These are phyloP conservation scores for Aspergillus alliaceus DNA, from an alignment of 2,329 filamentous ascomycete genomes.

Conservation along the genomic window DNA sequence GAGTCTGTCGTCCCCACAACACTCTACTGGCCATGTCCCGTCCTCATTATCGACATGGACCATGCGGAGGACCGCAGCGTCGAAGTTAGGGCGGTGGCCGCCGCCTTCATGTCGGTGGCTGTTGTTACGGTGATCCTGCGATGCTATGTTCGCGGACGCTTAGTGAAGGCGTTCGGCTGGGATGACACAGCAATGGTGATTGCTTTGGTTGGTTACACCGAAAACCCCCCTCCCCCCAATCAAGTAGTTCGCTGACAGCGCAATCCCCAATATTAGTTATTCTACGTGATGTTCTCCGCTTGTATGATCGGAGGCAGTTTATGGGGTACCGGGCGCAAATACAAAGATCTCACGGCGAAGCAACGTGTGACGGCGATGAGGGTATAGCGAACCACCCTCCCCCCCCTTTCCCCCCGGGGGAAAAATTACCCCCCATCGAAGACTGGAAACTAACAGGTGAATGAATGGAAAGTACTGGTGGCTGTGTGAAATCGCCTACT, in stretches of 20 bases:
- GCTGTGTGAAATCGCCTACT: constrained; percentile 55
- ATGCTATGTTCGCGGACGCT: constrained; percentile 31
- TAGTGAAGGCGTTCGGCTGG: constrained; percentile 34
- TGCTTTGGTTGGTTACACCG: constrained; percentile 27
- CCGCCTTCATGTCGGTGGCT: constrained; percentile 29
- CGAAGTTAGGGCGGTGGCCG: constrained; percentile 26
- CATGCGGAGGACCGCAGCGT: constrained; percentile 22
- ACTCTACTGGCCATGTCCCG: neutral
- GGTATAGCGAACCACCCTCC: constrained; percentile 10
- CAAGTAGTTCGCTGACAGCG: no score
- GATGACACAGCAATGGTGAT: constrained; percentile 35
- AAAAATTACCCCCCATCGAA: neutral
- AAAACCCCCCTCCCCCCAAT: no score
- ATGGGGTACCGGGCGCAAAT: constrained; percentile 30
- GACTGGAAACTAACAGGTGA: neutral
- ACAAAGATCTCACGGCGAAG: constrained; percentile 13
- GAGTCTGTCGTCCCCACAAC: neutral
- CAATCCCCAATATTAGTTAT: no score
- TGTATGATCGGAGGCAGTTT: constrained; percentile 32
- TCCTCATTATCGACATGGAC: constrained; percentile 9
- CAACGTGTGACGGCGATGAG: constrained; percentile 27
- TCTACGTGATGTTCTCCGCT: constrained; percentile 30
- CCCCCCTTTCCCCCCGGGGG: neutral
- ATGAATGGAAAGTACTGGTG: constrained; percentile 44
- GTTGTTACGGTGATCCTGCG: constrained; percentile 28